Evolutionary conservation across 176 grass and related monocot species (phyloP).

Genomic region (Bromus sterilis): DNA sequence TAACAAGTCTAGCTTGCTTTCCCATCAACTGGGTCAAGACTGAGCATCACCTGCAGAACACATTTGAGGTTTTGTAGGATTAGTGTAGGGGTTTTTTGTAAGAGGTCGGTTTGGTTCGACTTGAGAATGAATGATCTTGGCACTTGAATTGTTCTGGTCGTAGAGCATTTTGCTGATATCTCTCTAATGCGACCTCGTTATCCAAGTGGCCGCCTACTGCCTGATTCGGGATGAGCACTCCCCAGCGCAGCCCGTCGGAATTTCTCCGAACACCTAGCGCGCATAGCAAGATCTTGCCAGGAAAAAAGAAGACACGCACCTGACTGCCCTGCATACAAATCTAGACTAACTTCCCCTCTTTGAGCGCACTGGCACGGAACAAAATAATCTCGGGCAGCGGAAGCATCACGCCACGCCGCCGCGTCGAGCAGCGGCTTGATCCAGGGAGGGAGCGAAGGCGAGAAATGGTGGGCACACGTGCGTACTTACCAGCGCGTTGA

Average conservation of each 20-base stretch:
- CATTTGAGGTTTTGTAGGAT: too few relatives aligned
- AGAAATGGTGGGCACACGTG: background rate
- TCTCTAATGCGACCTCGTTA: background rate
- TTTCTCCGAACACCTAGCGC: conserved; percentile 25
- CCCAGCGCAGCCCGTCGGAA: background rate
- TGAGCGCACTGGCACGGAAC: background rate
- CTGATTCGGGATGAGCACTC: background rate
- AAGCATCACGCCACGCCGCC: background rate
- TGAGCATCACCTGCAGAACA: background rate
- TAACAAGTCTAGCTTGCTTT: too few relatives aligned
- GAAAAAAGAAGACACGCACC: background rate
- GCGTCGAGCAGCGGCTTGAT: background rate
- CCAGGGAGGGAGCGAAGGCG: background rate
- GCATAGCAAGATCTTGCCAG: background rate
- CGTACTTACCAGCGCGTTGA: conserved; percentile 29
- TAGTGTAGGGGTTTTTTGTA: background rate
- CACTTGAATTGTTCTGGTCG: background rate
- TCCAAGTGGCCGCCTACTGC: background rate
- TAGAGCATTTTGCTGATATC: background rate
- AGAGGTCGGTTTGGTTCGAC: background rate
- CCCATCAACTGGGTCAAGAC: too few relatives aligned
- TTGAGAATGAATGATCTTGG: background rate
- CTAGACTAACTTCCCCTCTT: background rate
- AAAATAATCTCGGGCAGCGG: background rate
- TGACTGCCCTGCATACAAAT: background rate